Evolutionary conservation across 2,329 filamentous ascomycete species (phyloP), one percentile per base, ranked within the genome.

Genomic region (Fusarium sp.): DNA sequence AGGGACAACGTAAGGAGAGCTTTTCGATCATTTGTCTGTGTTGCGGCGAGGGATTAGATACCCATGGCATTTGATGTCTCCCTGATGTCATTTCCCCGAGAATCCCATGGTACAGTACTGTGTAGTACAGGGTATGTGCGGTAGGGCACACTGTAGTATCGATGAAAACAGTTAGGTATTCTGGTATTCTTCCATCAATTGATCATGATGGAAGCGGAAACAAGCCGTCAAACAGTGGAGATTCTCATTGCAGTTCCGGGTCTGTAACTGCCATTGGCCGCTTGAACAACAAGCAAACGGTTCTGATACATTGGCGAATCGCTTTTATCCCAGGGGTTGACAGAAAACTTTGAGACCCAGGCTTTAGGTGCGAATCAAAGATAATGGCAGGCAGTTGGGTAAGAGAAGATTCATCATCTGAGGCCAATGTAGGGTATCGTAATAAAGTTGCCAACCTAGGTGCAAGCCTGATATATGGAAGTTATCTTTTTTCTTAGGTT

Each of bases 81-180:
- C 55, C 55, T 66, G 63, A 66, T 66, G 55, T 66, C 63, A 66
- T 64, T 62, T 42, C 48, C 59, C 18, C 49, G 8, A 51, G 6
- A 51, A 51, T 16, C 23, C 49, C 49, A 41, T 51, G 32, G 46
- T 40, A 27, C 28, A 43, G 37, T 54, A 43, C 61, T 23, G 41
- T 40, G 23, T 34, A 45, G 40, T 55, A 43, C 61, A 66, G 63
- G 63, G 61, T 49, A 60, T 42, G 32, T 46, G 45, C 45, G 49
- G 62, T 62, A 67, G 63, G 63, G 50, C 40, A 66, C 51, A 48
- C 46, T 30, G 37, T 55, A 53, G 41, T 34, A 51, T 51, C 32
- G 23, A 61, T 59, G 60, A 47, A 65, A 66, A 67, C 46, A 48
- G 28, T 32, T 41, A 51, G 34, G 34, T 37, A 37, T 37, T 34